Base-by-base conservation (phyloP, 2,329 filamentous ascomycete species). In the Aspergillus sojae region DNA sequence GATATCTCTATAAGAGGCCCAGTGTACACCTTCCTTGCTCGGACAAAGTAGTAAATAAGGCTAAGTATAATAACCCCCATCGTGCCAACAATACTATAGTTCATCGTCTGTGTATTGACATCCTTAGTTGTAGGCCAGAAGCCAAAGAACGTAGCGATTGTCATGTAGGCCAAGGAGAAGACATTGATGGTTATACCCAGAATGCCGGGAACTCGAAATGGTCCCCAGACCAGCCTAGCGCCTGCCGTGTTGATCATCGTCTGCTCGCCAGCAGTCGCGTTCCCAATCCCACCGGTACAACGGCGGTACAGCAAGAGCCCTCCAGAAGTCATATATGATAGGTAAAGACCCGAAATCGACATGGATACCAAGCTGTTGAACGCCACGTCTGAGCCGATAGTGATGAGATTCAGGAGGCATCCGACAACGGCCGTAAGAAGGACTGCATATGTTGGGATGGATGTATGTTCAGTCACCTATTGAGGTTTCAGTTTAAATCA, bases 61-160 rank as follows among this genome's bases (percentile, higher is more conserved):
- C 78, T 75, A 61, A 83, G 76, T 5, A 79, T 34, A 60, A 82
- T 73, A 10, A 76, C 74, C 2, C 75, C 75, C 30, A 72, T 63
- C 26, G 82, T 82, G 41, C 84, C 78, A n/a, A 83, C 74, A 16
- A 78, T 69, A 50, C 69, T 72, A 21, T 67, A 86, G 70, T 86
- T 86, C 77, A 85, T 84, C 2, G 76, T 78, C 16, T 68, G 67
- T 2, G 75, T 68, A 1, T 73, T 78, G 1, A 82, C 78, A 1
- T 73, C 65, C 30, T 78, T 72, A 1, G 67, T 36, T 0, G 65
- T 68, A 1, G 84, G 84, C 71, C 84, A 85, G 65, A 84, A 84
- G 56, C 77, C 76, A 66, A 85, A 83, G 62, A 85, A 75, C 59
- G 83, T 79, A 6, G 82, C 76, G 52, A 83, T 77, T 1, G 77